Evolutionary conservation across 1,139 yeast genomes (phyloP).

Genomic region (Debaryomycetaceae sp.): DNA sequence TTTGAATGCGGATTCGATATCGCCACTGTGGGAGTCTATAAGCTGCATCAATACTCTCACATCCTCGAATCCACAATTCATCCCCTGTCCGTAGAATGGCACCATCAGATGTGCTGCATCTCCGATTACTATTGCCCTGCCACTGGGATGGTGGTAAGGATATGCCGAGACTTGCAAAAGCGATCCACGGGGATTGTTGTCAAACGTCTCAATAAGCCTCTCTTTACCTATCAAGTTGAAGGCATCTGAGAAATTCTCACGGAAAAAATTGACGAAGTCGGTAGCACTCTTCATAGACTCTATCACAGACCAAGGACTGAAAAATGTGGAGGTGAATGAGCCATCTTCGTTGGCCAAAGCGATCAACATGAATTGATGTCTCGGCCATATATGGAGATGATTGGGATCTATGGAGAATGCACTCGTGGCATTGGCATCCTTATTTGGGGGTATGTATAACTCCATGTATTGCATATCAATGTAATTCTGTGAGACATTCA

Average conservation of each 20-base stretch:
- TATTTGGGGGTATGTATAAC: constrained; percentile 63
- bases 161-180: constrained; percentile 64
- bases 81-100: constrained; percentile 95
- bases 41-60: constrained; percentile 63
- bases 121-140: constrained; percentile 69
- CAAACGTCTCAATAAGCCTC: constrained; percentile 48
- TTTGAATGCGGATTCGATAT: constrained; percentile 50
- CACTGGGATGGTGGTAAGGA: constrained; percentile 65
- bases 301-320: constrained; percentile 73
- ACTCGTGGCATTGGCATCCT: constrained; percentile 12
- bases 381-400: constrained; percentile 92
- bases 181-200: constrained; percentile 69
- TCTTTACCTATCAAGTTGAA: constrained; percentile 60
- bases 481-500: constrained; percentile 73
- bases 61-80: constrained; percentile 96
- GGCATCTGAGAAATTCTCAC: constrained; percentile 70
- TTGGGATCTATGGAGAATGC: constrained; percentile 60
- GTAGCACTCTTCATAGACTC: constrained; percentile 44
- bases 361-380: constrained; percentile 81
- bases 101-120: constrained; percentile 98
- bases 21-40: constrained; percentile 41
- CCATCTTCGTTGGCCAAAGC: constrained; percentile 85
- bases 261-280: constrained; percentile 53
- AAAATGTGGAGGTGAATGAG: constrained; percentile 85
- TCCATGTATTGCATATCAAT: constrained; percentile 85